These are phyloP conservation scores for Bidens hawaiensis DNA, from an alignment of 140 eudicot species.

Conservation along the genomic window DNA sequence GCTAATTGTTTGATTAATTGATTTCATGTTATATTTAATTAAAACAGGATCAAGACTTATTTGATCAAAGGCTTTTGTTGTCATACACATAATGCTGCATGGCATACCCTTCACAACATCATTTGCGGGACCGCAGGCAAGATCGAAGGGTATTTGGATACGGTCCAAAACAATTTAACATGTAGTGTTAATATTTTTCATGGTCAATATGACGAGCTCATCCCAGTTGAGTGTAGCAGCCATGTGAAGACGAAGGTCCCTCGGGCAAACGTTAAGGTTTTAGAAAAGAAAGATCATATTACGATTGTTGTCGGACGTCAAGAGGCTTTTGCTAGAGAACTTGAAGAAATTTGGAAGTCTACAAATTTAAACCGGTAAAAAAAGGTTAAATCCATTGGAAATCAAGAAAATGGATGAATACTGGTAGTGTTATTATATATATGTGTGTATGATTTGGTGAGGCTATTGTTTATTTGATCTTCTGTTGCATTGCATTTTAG, in stretches of 20 bases:
- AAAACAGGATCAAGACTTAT: slow-evolving; percentile 64
- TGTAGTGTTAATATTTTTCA: slow-evolving; percentile 66
- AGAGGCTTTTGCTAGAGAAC: slow-evolving; percentile 79
- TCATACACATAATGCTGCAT: slow-evolving; percentile 93
- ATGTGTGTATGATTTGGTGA: slow-evolving; percentile 17
- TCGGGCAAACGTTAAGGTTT: slow-evolving; percentile 61
- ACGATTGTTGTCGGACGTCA: slow-evolving; percentile 90
- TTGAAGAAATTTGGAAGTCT: slow-evolving; percentile 75
- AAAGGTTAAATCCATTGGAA: slow-evolving; percentile 9
- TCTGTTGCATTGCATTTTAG: slow-evolving; percentile 11
- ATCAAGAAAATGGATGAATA: slow-evolving; percentile 24
- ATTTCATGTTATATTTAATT: not conserved
- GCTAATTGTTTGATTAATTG: not conserved
- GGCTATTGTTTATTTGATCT: slow-evolving; percentile 19
- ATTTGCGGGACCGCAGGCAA: slow-evolving; percentile 86
- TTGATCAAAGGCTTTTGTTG: slow-evolving; percentile 77
- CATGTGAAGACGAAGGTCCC: slow-evolving; percentile 62
- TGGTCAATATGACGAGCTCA: slow-evolving; percentile 78
- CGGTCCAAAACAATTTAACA: slow-evolving; percentile 38
- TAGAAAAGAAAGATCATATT: slow-evolving; percentile 76
- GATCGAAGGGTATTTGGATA: slow-evolving; percentile 63
- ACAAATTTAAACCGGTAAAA: slow-evolving; percentile 27
- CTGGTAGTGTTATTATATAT: slow-evolving; percentile 19
- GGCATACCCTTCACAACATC: slow-evolving; percentile 97
- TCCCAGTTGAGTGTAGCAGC: slow-evolving; percentile 83